Base-by-base conservation (phyloP, 2,329 filamentous ascomycete species). In the Achaetomium macrosporum region DNA sequence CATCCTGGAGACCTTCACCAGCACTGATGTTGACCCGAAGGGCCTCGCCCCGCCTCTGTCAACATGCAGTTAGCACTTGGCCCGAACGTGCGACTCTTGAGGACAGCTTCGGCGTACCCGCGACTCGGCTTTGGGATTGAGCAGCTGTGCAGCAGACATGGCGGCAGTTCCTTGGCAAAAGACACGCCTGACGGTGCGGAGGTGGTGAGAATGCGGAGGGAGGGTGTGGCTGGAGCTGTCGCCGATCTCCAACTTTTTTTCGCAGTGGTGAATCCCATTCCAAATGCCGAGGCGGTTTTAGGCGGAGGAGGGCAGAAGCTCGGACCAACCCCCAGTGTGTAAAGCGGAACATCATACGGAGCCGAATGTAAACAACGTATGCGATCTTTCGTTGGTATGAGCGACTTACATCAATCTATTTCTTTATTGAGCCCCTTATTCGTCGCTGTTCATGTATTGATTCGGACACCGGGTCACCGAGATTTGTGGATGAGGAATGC, bases 51-150 rank as follows among this genome's bases (percentile, higher is more conserved):
- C 93, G 85, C 79, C 93, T 85, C 90, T 95, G 67, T 59, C 64
- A 64, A 66, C 50, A 61, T 46, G 2, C 31, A 42, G 63, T 71
- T 66, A 67, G 65, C 67, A 56, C 37, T 47, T 36, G 42, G 30
- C 48, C 48, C 46, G 9, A 10, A 17, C 19, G 29, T 33, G 33
- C 25, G 25, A 31, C 13, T 44, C 16, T n/a, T 11, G 25, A 30
- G 13, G 59, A 55, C 60, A 16, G 15, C 7, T 16, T 57, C 7
- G 35, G 76, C 87, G 66, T 79, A 95, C 90, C 75, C 93, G 85
- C 65, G 91, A 96, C 78, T 99, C 93, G 67, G 93, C 93, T 79
- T 99, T 99, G 58, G 93, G 93, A 74, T 99, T 99, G 62, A 99
- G 86, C 67, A 99, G 85, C 77, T 97, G 92, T 68, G 93, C 91